Evolutionary conservation across 2,329 filamentous ascomycete species (phyloP).

Genomic region (Akanthomyces uredinophilus): DNA sequence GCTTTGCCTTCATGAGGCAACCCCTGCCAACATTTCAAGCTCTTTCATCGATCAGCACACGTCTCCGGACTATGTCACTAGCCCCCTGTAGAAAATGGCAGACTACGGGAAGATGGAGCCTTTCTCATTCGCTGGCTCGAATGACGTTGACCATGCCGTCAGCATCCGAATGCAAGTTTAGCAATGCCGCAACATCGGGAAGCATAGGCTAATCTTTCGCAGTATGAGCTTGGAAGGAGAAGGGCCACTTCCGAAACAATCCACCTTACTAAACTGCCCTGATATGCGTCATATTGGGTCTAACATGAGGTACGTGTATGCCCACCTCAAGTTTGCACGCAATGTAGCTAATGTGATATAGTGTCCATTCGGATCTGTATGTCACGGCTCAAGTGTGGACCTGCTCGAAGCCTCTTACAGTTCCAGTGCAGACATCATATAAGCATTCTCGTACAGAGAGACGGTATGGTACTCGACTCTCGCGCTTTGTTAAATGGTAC

Average conservation of each 20-base stretch:
- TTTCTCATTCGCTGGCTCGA: slow-evolving; percentile 90
- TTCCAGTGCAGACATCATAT: slow-evolving; percentile 88
- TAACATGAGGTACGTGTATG: slow-evolving; percentile 58
- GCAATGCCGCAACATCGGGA: background rate
- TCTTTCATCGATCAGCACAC: background rate
- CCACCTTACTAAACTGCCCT: slow-evolving; percentile 70
- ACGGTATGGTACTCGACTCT: slow-evolving; percentile 36
- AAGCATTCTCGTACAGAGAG: slow-evolving; percentile 77
- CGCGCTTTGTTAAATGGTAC: background rate
- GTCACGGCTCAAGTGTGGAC: slow-evolving; percentile 92
- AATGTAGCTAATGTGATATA: slow-evolving; percentile 29
- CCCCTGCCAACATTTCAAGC: background rate
- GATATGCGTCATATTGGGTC: slow-evolving; percentile 85
- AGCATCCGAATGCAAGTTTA: slow-evolving; percentile 58
- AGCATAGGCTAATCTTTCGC: background rate
- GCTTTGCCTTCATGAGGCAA: background rate
- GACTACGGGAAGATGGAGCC: slow-evolving; percentile 69
- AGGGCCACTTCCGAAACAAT: slow-evolving; percentile 42
- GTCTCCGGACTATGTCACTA: background rate
- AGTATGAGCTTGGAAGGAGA: slow-evolving; percentile 46
- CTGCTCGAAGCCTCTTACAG: slow-evolving; percentile 88
- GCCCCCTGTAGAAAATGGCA: slow-evolving; percentile 23
- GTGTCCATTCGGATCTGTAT: slow-evolving; percentile 81
- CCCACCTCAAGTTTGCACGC: background rate
- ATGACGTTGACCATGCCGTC: slow-evolving; percentile 70